Conservation (phyloP, 768 basidiomycete species). For the Mycena rebaudengoi region DNA sequence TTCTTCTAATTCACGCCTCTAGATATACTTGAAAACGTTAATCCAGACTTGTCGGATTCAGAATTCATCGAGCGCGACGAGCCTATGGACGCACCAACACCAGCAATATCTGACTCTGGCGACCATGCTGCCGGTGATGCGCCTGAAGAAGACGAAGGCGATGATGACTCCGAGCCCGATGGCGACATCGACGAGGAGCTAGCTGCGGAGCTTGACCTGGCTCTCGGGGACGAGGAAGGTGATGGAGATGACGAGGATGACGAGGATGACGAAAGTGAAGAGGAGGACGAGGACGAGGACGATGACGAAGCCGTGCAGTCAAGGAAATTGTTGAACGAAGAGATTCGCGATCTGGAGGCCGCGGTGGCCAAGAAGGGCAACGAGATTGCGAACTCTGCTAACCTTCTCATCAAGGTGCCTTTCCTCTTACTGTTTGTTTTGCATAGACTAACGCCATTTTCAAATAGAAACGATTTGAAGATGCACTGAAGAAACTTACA, state of each 20-base stretch:
- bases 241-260: slow-evolving; percentile 75
- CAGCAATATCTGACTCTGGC: slow-evolving; percentile 72
- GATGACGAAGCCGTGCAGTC: slow-evolving; percentile 85
- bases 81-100: slow-evolving; percentile 74
- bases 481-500: slow-evolving; percentile 87
- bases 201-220: slow-evolving; percentile 87
- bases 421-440: not conserved
- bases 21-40: slow-evolving; percentile 91
- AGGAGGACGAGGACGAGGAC: slow-evolving; percentile 73
- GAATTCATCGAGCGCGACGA: slow-evolving; percentile 82
- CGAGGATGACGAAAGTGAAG: slow-evolving; percentile 72
- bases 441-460: not conserved
- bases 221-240: slow-evolving; percentile 73
- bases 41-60: slow-evolving; percentile 89
- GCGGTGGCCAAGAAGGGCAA: slow-evolving; percentile 86
- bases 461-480: slow-evolving; percentile 92
- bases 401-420: slow-evolving; percentile 84
- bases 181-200: slow-evolving; percentile 90
- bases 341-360: slow-evolving; percentile 88
- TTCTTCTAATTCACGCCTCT: slow-evolving; percentile 3
- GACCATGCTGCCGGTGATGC: slow-evolving; percentile 58
- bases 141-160: slow-evolving; percentile 65
- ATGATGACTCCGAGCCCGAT: slow-evolving; percentile 68
- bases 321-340: slow-evolving; percentile 84
- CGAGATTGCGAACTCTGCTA: slow-evolving; percentile 84